These are phyloP conservation scores for Quercus ilex DNA, from an alignment of 306 rosid species.

Conservation along the genomic window DNA sequence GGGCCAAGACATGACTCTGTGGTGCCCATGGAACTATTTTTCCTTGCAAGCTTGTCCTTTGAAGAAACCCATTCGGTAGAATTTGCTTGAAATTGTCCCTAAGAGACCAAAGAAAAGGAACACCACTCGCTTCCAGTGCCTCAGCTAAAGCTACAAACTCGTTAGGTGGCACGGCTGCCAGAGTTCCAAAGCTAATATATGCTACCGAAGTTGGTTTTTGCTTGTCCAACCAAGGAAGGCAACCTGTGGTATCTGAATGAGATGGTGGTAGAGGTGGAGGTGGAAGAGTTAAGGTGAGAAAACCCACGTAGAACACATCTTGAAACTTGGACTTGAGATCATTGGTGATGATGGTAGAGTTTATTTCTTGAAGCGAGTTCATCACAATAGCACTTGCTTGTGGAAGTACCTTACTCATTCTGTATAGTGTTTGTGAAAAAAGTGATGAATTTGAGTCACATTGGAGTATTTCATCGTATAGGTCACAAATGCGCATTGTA, in stretches of 20 bases:
- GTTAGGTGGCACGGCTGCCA: background rate
- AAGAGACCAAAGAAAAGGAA: slow-evolving; percentile 24
- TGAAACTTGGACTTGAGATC: slow-evolving; percentile 13
- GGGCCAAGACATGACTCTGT: slow-evolving; percentile 38
- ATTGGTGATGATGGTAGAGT: background rate
- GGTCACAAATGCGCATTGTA: slow-evolving; percentile 25
- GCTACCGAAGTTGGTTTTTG: slow-evolving; percentile 6
- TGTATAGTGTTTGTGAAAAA: slow-evolving; percentile 20
- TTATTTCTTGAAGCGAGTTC: slow-evolving; percentile 22
- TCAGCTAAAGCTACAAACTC: slow-evolving; percentile 20
- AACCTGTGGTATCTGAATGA: slow-evolving; percentile 10
- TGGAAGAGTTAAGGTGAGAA: slow-evolving; percentile 4
- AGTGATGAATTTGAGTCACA: slow-evolving; percentile 12
- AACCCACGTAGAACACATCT: slow-evolving; percentile 16
- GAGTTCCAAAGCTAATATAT: slow-evolving; percentile 22
- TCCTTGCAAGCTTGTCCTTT: slow-evolving; percentile 20
- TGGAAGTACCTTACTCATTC: slow-evolving; percentile 25
- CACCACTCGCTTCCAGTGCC: slow-evolving; percentile 13
- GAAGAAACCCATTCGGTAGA: slow-evolving; percentile 39
- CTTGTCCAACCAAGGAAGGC: slow-evolving; percentile 25
- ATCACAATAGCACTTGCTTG: slow-evolving; percentile 35
- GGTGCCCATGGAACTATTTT: slow-evolving; percentile 56
- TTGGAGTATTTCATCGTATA: slow-evolving; percentile 7
- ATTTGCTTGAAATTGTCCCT: background rate
- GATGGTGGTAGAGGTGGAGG: slow-evolving; percentile 2